phyloP scores from a whole-genome alignment of 1,139 yeast genomes.

The Kodamaea derodonti region DNA sequence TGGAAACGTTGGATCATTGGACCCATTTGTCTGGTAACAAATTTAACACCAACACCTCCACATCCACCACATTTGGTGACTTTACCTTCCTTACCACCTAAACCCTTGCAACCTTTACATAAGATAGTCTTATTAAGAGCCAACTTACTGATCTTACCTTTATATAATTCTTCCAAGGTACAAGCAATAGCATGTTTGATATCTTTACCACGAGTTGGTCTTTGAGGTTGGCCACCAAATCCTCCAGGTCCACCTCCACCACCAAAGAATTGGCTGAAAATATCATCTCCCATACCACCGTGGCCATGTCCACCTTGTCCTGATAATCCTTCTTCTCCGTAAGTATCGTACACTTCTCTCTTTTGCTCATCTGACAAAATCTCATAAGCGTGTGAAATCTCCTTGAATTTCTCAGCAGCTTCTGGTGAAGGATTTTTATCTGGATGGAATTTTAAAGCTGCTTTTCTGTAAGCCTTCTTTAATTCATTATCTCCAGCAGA shows the following conservation, averaged over 20 bases:
- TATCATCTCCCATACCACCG: constrained; percentile 79
- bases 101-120: constrained; percentile 88
- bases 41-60: constrained; percentile 86
- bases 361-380: constrained; percentile 80
- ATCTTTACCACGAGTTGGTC: constrained; percentile 87
- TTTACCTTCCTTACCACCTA: constrained; percentile 92
- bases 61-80: constrained; percentile 86
- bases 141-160: constrained; percentile 91
- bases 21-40: constrained; percentile 98
- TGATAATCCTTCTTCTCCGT: constrained; percentile 87
- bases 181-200: constrained; percentile 85
- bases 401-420: constrained; percentile 96
- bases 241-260: constrained; percentile 42
- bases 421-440: constrained; percentile 80
- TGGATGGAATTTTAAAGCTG: constrained; percentile 92
- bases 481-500: constrained; percentile 79
- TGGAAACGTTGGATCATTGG: constrained; percentile 99
- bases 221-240: constrained; percentile 61
- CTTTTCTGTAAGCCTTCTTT: constrained; percentile 91
- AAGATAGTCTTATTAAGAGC: constrained; percentile 89
- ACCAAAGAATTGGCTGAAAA: constrained; percentile 90
- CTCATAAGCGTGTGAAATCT: constrained; percentile 87
- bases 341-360: constrained; percentile 83
- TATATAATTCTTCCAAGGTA: constrained; percentile 87
- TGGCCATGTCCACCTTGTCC: constrained; percentile 68